phyloP scores from a whole-genome alignment of 352 stramenopile genomes.

The Phytophthora nicotianae region DNA sequence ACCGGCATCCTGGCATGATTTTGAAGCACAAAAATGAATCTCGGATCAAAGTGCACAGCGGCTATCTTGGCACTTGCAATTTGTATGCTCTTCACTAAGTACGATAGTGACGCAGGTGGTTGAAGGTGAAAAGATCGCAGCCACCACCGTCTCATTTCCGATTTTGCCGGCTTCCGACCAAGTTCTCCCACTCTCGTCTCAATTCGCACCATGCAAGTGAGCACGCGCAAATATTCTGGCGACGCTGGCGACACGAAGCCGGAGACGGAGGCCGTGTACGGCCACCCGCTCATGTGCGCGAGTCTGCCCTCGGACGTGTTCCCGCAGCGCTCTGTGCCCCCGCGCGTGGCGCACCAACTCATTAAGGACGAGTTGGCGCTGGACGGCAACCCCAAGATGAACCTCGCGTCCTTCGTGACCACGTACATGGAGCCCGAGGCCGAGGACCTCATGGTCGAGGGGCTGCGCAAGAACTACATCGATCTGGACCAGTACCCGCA shows the following conservation, averaged over 20 bases:
- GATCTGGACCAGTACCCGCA: slow-evolving; percentile 93
- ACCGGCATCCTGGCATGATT: not conserved
- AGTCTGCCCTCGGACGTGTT: slow-evolving; percentile 67
- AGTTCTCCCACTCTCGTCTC: not conserved
- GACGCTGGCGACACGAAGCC: slow-evolving; percentile 28
- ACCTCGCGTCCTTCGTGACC: slow-evolving; percentile 92
- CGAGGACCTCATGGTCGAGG: slow-evolving; percentile 90
- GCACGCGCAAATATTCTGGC: slow-evolving; percentile 38
- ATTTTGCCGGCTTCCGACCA: slow-evolving; percentile 29
- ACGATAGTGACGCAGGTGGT: slow-evolving; percentile 7
- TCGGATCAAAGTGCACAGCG: slow-evolving; percentile 21
- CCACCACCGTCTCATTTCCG: slow-evolving; percentile 23
- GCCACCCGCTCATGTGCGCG: slow-evolving; percentile 82
- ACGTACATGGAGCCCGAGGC: slow-evolving; percentile 93
- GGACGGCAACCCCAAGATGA: slow-evolving; percentile 92
- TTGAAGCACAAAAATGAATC: not conserved
- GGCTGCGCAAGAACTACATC: slow-evolving; percentile 92
- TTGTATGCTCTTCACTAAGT: slow-evolving; percentile 23
- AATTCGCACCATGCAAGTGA: slow-evolving; percentile 45
- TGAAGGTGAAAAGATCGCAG: slow-evolving; percentile 32
- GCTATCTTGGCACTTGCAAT: slow-evolving; percentile 8
- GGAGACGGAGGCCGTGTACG: slow-evolving; percentile 74
- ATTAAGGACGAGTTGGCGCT: slow-evolving; percentile 91
- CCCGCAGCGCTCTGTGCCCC: slow-evolving; percentile 68
- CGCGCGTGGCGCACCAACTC: slow-evolving; percentile 84